These are phyloP conservation scores for Xylaria sp. DNA, from an alignment of 2,329 filamentous ascomycete genomes.

Conservation along the genomic window DNA sequence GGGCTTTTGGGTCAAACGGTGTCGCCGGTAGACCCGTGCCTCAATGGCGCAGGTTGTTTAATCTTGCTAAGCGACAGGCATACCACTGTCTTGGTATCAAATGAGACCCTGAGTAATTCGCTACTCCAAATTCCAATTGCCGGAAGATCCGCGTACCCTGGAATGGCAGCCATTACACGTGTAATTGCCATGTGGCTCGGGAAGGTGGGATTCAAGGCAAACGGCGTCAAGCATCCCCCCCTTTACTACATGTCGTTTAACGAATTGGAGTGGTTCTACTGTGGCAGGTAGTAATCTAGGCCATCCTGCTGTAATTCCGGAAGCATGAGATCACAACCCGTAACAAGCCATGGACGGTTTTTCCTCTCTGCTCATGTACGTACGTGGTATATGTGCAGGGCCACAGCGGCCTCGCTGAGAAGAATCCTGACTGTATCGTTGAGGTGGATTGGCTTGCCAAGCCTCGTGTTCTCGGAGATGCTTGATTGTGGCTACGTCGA, in stretches of 20 bases:
- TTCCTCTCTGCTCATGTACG: neutral
- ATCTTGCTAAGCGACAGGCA: slow-evolving; percentile 6
- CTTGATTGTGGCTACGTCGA: slow-evolving; percentile 3
- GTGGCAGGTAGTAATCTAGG: neutral
- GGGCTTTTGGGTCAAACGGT: slow-evolving; percentile 31
- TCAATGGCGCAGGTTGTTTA: slow-evolving; percentile 9
- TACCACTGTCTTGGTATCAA: slow-evolving; percentile 11
- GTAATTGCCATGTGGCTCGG: slow-evolving; percentile 26
- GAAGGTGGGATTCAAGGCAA: slow-evolving; percentile 5
- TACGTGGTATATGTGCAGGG: neutral
- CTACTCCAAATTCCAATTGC: slow-evolving; percentile 4
- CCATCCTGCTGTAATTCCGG: neutral
- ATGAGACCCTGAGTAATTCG: slow-evolving; percentile 5
- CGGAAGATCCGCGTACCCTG: slow-evolving; percentile 19
- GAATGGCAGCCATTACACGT: slow-evolving; percentile 23
- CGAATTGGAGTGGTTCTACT: neutral
- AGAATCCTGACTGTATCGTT: slow-evolving; percentile 1
- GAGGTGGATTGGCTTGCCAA: slow-evolving; percentile 1
- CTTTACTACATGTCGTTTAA: neutral
- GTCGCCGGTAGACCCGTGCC: slow-evolving; percentile 17
- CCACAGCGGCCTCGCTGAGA: neutral
- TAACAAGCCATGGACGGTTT: slow-evolving; percentile 3
- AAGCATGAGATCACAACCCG: slow-evolving; percentile 1
- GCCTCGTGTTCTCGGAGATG: slow-evolving; percentile 12
- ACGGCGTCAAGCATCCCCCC: neutral